Evolutionary conservation across 2,329 filamentous ascomycete species (phyloP), one percentile per base, ranked within the genome.

Genomic region (Cryphonectria radicalis): DNA sequence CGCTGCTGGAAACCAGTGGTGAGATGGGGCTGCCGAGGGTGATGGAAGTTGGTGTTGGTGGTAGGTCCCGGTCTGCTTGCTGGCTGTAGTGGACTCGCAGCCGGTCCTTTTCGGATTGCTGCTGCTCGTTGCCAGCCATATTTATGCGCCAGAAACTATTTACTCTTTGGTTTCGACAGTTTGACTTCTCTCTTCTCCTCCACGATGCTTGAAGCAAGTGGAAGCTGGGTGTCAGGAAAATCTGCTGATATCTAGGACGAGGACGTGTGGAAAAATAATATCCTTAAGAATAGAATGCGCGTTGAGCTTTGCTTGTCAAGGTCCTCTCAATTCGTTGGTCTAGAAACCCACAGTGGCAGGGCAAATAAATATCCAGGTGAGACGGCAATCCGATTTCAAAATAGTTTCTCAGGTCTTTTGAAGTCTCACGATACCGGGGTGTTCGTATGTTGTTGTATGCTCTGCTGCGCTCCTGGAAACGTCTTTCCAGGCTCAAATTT

Each of bases 61-160:
- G 70, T 40, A 28, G 50, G 7, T 65, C 59, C 19, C 65, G 53
- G 32, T 69, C 70, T n/a, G 42, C 11, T 19, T 69, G 17, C 25
- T 66, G 57, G n/a, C 63, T 62, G 28, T 67, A 66, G n/a, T 72
- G 67, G 46, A 65, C 65, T 19, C 43, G 70, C 40, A 70, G 62
- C 28, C 37, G 53, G 8, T 73, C 70, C 32, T 73, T 72, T 53
- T 73, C 70, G n/a, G 72, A 68, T 35, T n/a, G 63, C 35, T 17
- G 63, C 55, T 42, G n/a, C 73, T 74, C 70, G 50, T 72, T 32
- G 69, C 67, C 11, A 72, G 72, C 11, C 73, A 55, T 42, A 68
- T 53, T 17, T 62, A 25, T 65, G 42, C 42, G 42, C 28, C 25
- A 50, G 42, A 22, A 22, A 2, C 0, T 17, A 32, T 8, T 8